These are phyloP conservation scores for Chimonanthus salicifolius DNA, from an alignment of 164 flowering plant genomes.

Conservation along the genomic window DNA sequence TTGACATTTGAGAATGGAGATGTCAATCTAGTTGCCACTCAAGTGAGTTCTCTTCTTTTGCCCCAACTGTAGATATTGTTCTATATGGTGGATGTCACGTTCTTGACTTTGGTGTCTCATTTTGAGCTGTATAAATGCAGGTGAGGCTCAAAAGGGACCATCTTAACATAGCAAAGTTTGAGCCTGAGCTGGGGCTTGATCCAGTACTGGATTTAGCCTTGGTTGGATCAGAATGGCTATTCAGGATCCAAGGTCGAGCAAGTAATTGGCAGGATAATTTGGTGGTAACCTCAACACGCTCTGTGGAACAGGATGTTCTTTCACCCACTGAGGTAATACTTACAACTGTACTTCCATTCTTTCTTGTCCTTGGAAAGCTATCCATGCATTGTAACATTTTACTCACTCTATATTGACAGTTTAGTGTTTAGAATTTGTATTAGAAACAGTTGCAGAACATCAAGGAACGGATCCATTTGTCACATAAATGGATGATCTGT, in stretches of 20 bases:
- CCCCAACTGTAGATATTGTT: background rate
- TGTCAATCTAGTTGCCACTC: slow-evolving; percentile 96
- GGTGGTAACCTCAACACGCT: slow-evolving; percentile 93
- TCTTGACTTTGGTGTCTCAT: slow-evolving; percentile 9
- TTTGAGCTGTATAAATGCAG: slow-evolving; percentile 33
- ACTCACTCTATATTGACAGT: background rate
- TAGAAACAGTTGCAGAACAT: background rate
- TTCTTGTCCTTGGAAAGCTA: background rate
- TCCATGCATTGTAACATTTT: background rate
- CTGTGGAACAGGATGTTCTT: slow-evolving; percentile 91
- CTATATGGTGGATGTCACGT: background rate
- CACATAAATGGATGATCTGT: background rate
- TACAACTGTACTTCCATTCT: background rate
- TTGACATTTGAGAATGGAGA: slow-evolving; percentile 95
- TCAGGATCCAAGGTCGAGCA: slow-evolving; percentile 92
- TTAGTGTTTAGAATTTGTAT: background rate
- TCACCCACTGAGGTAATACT: slow-evolving; percentile 80
- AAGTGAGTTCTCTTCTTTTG: slow-evolving; percentile 35
- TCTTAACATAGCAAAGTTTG: slow-evolving; percentile 90
- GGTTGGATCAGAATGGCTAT: slow-evolving; percentile 99
- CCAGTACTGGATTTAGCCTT: slow-evolving; percentile 87
- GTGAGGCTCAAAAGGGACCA: slow-evolving; percentile 92
- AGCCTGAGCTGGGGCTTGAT: slow-evolving; percentile 92
- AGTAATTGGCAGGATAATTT: slow-evolving; percentile 97
- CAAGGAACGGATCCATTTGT: background rate